A percentile compares a stretch with the other conserved stretches of the same genome.
phyloP scores from a whole-genome alignment of 257 asterid species.

The Solanum phureja region DNA sequence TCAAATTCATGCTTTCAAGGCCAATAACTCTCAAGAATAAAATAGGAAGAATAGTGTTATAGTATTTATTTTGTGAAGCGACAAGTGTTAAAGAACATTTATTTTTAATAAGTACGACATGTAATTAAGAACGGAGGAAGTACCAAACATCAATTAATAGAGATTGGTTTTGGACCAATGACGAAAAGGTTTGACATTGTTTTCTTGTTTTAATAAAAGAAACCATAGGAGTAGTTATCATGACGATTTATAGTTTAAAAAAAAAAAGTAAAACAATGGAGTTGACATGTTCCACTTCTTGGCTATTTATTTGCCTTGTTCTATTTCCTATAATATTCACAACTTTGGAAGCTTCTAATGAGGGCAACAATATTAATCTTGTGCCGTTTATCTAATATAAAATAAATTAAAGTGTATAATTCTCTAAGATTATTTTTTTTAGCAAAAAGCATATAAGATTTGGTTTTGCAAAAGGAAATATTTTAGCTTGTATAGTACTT shows the following conservation, averaged over 20 bases:
- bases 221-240: not conserved
- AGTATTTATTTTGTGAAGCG: no score
- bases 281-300: not conserved
- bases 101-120: no score
- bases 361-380: not conserved
- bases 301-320: not conserved
- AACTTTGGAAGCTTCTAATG: not conserved
- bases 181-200: not conserved
- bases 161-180: no score
- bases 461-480: not conserved
- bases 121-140: no score
- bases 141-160: no score
- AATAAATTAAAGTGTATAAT: not conserved
- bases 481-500: not conserved
- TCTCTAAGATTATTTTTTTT: not conserved
- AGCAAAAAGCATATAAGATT: not conserved
- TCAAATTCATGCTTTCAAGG: no score
- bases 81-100: no score
- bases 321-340: not conserved
- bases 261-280: not conserved
- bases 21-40: no score
- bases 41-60: no score
- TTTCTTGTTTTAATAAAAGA: not conserved
- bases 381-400: not conserved
- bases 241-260: not conserved